A percentile compares a stretch with the other conserved stretches of the same genome.
phyloP scores from a whole-genome alignment of 176 grass and related monocot genomes.

The Phragmites australis region DNA sequence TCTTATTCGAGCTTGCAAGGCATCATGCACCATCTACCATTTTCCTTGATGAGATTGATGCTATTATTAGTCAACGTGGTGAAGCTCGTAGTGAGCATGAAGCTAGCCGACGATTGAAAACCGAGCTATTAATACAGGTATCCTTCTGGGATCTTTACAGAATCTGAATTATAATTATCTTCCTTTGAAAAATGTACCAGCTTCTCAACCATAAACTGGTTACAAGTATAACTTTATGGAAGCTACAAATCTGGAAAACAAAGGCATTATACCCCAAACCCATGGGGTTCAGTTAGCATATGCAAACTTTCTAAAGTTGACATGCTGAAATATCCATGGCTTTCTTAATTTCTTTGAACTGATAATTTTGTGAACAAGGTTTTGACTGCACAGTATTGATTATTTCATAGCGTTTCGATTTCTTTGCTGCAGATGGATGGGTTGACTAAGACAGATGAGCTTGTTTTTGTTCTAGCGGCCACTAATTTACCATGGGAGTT shows the following conservation, averaged over 20 bases:
- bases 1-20: slow-evolving; percentile 89
- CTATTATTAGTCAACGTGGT: slow-evolving; percentile 87
- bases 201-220: neutral
- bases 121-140: slow-evolving; percentile 91
- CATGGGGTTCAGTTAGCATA: neutral
- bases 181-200: neutral
- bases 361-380: neutral
- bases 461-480: slow-evolving; percentile 93
- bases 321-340: neutral
- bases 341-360: slow-evolving; percentile 1
- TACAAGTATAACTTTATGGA: neutral
- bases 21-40: slow-evolving; percentile 97
- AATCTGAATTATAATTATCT: neutral
- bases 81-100: slow-evolving; percentile 97
- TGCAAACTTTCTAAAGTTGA: slow-evolving; percentile 7
- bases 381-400: neutral
- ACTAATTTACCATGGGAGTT: slow-evolving; percentile 98
- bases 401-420: slow-evolving; percentile 35
- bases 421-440: slow-evolving; percentile 82
- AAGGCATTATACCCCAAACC: neutral
- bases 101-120: slow-evolving; percentile 89
- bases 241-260: neutral
- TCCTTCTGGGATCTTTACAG: neutral
- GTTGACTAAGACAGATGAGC: slow-evolving; percentile 82
- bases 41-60: slow-evolving; percentile 96